phyloP scores from a whole-genome alignment of 768 basidiomycete genomes.

The Mycena epipterygia region DNA sequence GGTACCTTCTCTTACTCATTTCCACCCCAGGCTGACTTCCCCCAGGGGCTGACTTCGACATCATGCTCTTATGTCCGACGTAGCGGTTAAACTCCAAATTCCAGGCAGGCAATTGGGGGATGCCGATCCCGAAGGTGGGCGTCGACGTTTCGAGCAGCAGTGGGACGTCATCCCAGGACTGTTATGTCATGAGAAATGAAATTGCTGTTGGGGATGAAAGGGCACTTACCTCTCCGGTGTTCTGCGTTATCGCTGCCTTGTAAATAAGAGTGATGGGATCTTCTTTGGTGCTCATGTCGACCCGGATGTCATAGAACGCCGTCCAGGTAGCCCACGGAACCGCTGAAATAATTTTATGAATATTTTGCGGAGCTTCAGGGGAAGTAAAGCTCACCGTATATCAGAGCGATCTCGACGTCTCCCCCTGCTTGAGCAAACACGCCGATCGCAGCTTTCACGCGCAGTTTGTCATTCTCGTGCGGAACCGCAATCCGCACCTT shows the following conservation, averaged over 20 bases:
- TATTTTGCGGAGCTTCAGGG: too few species aligned
- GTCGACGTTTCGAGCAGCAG: slow-evolving; percentile 41
- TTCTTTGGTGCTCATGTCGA: slow-evolving; percentile 35
- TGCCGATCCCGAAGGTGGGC: slow-evolving; percentile 38
- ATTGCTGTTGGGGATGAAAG: not conserved
- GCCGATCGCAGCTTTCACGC: slow-evolving; percentile 32
- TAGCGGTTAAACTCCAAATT: slow-evolving; percentile 18
- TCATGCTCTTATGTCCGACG: not conserved
- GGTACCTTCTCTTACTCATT: not conserved
- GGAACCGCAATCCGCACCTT: slow-evolving; percentile 1
- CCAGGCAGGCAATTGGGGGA: slow-evolving; percentile 38
- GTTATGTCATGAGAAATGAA: not conserved
- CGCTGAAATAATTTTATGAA: slow-evolving; percentile 14
- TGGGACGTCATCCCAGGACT: slow-evolving; percentile 41
- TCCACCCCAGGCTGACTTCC: too few species aligned
- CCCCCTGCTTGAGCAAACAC: slow-evolving; percentile 39
- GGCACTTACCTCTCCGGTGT: slow-evolving; percentile 38
- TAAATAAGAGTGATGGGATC: slow-evolving; percentile 37
- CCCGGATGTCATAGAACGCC: slow-evolving; percentile 40
- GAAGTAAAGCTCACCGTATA: slow-evolving; percentile 36
- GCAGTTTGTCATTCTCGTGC: slow-evolving; percentile 31
- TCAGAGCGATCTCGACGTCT: slow-evolving; percentile 39
- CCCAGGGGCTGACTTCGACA: too few species aligned
- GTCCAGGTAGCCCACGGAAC: slow-evolving; percentile 37
- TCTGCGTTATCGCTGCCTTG: slow-evolving; percentile 36